These are phyloP conservation scores for Scedosporium aurantiacum DNA, from an alignment of 2,329 filamentous ascomycete species.

Conservation along the genomic window DNA sequence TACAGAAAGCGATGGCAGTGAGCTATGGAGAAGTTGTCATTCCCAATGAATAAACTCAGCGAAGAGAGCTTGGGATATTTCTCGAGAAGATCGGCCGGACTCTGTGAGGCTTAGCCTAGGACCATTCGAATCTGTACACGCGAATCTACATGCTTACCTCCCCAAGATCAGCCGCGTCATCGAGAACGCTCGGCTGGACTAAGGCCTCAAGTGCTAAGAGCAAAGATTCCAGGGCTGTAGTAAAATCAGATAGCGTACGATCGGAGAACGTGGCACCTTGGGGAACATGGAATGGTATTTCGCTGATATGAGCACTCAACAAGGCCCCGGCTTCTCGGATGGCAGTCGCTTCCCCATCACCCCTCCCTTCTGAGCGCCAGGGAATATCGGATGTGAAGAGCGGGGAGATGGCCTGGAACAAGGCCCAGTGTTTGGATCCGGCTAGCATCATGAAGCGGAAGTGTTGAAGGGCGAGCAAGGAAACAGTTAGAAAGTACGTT, in stretches of 20 bases:
- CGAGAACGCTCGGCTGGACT: background rate
- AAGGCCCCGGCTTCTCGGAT: background rate
- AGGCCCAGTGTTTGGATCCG: background rate
- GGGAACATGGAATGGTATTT: background rate
- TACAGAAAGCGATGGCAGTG: background rate
- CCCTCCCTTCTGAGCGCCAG: background rate
- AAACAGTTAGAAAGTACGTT: background rate
- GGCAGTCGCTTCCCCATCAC: background rate
- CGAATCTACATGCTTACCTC: no score
- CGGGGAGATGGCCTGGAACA: background rate
- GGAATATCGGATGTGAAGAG: background rate
- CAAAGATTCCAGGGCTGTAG: background rate
- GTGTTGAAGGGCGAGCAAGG: background rate
- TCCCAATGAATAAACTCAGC: no score
- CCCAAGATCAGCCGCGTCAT: no score
- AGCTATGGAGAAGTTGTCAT: background rate
- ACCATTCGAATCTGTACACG: no score
- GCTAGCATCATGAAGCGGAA: background rate
- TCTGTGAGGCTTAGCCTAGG: no score
- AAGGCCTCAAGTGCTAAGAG: background rate
- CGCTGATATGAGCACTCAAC: background rate
- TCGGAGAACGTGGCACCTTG: background rate
- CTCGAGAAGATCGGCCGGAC: no score
- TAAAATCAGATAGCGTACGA: background rate
- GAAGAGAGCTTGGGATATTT: no score